Conservation (phyloP, 805 yeast genomes). For the Pichia gijzeniarum region DNA sequence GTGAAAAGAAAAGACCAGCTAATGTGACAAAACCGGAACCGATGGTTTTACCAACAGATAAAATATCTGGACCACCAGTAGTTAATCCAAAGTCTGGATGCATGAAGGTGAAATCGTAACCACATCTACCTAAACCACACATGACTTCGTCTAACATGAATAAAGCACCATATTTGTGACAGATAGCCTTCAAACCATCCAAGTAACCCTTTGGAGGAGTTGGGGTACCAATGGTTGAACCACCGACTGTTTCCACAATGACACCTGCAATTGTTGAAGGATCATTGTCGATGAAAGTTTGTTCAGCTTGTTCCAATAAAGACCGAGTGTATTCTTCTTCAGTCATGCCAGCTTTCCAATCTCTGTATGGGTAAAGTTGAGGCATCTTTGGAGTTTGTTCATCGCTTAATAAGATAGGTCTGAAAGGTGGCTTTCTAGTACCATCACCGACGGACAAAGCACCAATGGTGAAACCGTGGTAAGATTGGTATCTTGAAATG, state of each 20-base stretch:
- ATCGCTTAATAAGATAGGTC: conserved; percentile 6
- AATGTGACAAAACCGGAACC: conserved; percentile 45
- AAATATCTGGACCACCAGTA: conserved; percentile 41
- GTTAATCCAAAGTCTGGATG: conserved; percentile 26
- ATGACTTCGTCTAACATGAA: conserved; percentile 49
- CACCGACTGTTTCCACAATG: conserved; percentile 41
- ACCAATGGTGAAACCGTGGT: conserved; percentile 46
- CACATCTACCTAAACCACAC: conserved; percentile 53
- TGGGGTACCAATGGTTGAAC: conserved; percentile 40
- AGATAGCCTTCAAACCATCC: conserved; percentile 38
- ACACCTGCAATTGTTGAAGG: conserved; percentile 40
- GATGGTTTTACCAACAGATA: conserved; percentile 44
- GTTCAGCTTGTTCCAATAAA: conserved; percentile 36
- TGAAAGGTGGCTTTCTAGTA: conserved; percentile 25
- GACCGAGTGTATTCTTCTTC: conserved; percentile 33
- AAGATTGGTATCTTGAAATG: conserved; percentile 39
- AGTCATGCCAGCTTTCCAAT: conserved; percentile 26
- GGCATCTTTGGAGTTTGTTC: conserved; percentile 25
- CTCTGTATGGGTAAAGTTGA: conserved; percentile 31
- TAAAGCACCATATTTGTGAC: conserved; percentile 46
- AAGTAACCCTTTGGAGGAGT: conserved; percentile 42
- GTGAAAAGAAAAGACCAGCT: conserved; percentile 39
- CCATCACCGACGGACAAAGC: conserved; percentile 38
- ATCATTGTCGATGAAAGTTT: conserved; percentile 34
- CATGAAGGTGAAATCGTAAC: conserved; percentile 38